These are phyloP conservation scores for Sclerotinia subarctica DNA, from an alignment of 2,329 filamentous ascomycete species.

Conservation along the genomic window DNA sequence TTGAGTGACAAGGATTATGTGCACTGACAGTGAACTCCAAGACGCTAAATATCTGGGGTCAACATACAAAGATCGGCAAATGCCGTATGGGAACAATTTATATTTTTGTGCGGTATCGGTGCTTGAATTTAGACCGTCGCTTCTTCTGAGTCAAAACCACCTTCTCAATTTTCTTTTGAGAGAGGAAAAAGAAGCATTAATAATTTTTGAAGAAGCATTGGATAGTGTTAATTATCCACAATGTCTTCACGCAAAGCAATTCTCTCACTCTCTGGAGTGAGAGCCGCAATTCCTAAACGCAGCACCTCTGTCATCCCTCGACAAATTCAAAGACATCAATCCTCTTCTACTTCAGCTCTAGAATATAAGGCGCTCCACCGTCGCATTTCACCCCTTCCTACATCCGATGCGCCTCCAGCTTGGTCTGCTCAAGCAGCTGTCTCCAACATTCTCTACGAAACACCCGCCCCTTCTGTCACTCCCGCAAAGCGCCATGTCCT, in stretches of 20 bases:
- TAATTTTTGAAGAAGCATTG: neutral
- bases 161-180: conserved; percentile 20
- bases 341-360: conserved; percentile 81
- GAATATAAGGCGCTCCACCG: conserved; percentile 97
- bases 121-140: conserved; percentile 1
- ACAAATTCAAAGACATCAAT: conserved; percentile 39
- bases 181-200: conserved; percentile 14
- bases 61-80: neutral
- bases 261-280: conserved; percentile 30
- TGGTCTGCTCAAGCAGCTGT: conserved; percentile 94
- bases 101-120: conserved; percentile 21
- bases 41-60: conserved; percentile 17
- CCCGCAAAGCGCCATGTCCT: conserved; percentile 93
- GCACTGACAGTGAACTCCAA: conserved; percentile 1
- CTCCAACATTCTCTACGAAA: conserved; percentile 98
- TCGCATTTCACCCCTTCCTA: conserved; percentile 80
- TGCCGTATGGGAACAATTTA: conserved; percentile 4
- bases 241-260: conserved; percentile 39
- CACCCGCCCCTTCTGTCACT: conserved; percentile 74
- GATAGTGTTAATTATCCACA: conserved; percentile 15
- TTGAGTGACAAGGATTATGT: conserved; percentile 18
- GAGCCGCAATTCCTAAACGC: conserved; percentile 29
- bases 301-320: conserved; percentile 27
- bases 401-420: conserved; percentile 68
- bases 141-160: conserved; percentile 15